Evolutionary conservation across 495 filamentous ascomycete genomes (phyloP), one percentile per base, ranked within the genome.

Genomic region (Penicillium verhagenii): DNA sequence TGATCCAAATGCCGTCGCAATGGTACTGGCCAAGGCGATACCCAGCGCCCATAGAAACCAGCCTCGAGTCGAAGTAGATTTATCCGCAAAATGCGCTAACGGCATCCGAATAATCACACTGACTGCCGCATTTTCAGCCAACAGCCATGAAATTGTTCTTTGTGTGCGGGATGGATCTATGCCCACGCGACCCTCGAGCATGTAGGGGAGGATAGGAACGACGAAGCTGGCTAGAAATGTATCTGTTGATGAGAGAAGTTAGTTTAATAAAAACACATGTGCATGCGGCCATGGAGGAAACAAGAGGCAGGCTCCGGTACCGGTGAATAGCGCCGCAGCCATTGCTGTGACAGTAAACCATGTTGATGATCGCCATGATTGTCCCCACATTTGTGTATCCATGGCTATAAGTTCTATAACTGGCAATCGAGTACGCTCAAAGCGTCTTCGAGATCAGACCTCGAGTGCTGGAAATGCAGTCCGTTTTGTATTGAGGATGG

Each of bases 201-300:
- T 60, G 35, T 60, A 56, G n/a, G 58, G 57, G 7, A 68, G 65
- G 10, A 68, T 46, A 6, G 65, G 65, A n/a, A 61, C 57, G 44
- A 68, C 57, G 46, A 68, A 68, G 2, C 11, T 33, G 31, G 16
- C 47, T 1, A 58, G 28, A 29, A 42, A 43, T 2, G 49, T 52
- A 10, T 52, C 49, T 46, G 11, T 28, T 25, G 7, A 16, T 28
- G 14, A 19, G 16, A 14, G 16, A 19, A n/a, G 43, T 46, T 46
- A 46, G 43, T 20, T 11, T 20, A 39, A n/a, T n/a, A n/a, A n/a
- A n/a, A n/a, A n/a, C n/a, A n/a, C n/a, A n/a, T n/a, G n/a, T n/a
- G n/a, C n/a, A n/a, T n/a, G n/a, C n/a, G n/a, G n/a, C 1, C 61
- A 58, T 80, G 72, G 9, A 79, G 50, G 21, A 57, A 61, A 21